A percentile compares a stretch with the other conserved stretches of the same genome.
These are phyloP conservation scores for Phytophthora rubi DNA, from an alignment of 352 stramenopile genomes.

Conservation along the genomic window DNA sequence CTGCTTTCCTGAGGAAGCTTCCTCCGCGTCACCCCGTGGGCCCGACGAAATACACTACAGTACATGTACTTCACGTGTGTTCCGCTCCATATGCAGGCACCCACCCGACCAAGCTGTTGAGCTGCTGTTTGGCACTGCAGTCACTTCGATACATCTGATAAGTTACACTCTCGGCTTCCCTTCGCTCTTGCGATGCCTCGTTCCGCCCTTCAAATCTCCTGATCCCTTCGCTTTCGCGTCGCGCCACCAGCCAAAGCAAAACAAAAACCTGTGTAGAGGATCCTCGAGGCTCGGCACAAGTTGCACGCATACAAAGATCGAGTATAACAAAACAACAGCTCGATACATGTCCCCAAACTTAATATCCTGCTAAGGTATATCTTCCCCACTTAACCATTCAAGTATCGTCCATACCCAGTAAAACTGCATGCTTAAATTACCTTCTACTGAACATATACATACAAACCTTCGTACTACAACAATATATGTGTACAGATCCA, in stretches of 20 bases:
- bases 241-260: conserved; percentile 13
- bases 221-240: conserved; percentile 24
- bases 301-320: conserved; percentile 14
- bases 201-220: conserved; percentile 21
- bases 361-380: too few relatives aligned
- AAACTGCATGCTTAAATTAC: too few relatives aligned
- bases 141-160: too few relatives aligned
- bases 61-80: too few relatives aligned
- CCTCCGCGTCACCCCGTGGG: conserved; percentile 7
- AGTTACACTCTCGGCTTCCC: not conserved
- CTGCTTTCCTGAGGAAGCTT: conserved; percentile 29
- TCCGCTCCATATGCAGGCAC: not conserved
- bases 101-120: not conserved
- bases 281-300: not conserved
- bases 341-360: too few relatives aligned
- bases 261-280: conserved; percentile 21
- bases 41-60: not conserved
- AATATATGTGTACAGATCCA: too few relatives aligned
- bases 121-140: too few relatives aligned
- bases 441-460: too few relatives aligned
- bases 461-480: too few relatives aligned
- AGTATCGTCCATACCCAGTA: too few relatives aligned
- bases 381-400: too few relatives aligned
- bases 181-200: not conserved
- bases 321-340: not conserved